Evolutionary conservation across 495 filamentous ascomycete species (phyloP).

Genomic region (Aspergillus campestris): DNA sequence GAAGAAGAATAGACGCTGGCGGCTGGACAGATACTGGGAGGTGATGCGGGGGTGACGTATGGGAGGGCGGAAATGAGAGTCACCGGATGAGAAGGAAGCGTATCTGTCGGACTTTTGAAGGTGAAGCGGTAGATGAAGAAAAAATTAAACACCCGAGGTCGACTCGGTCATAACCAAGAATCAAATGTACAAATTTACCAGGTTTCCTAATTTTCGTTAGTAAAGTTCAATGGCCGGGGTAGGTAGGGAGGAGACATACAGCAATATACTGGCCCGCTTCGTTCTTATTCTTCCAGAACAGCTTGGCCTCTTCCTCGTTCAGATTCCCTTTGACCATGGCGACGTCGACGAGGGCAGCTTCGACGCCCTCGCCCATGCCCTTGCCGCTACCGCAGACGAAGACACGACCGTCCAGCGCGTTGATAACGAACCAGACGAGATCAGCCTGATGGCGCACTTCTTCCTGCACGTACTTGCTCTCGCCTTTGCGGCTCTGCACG

Average conservation of each 20-base stretch:
- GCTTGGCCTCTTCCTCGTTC: slow-evolving; percentile 58
- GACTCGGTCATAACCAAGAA: no score
- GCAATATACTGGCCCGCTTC: slow-evolving; percentile 81
- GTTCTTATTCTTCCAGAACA: slow-evolving; percentile 78
- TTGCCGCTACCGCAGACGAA: slow-evolving; percentile 92
- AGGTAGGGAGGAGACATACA: slow-evolving; percentile 42
- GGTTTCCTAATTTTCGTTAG: slow-evolving; percentile 25
- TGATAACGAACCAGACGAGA: slow-evolving; percentile 94
- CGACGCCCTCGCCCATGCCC: slow-evolving; percentile 97
- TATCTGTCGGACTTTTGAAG: no score
- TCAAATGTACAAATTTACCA: slow-evolving; percentile 16
- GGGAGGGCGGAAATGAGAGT: no score
- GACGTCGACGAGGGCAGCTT: slow-evolving; percentile 70
- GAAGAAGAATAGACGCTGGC: no score
- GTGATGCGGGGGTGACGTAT: no score
- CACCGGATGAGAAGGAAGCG: no score
- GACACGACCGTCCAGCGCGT: slow-evolving; percentile 82
- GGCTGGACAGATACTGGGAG: no score
- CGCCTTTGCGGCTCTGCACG: slow-evolving; percentile 73
- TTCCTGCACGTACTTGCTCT: slow-evolving; percentile 78
- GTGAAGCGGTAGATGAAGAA: no score
- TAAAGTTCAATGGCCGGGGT: background rate
- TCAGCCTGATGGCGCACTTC: slow-evolving; percentile 83
- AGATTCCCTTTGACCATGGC: slow-evolving; percentile 74
- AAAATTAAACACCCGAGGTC: no score